These are phyloP conservation scores for Phytophthora quininea DNA, from an alignment of 352 stramenopile genomes.

Conservation along the genomic window DNA sequence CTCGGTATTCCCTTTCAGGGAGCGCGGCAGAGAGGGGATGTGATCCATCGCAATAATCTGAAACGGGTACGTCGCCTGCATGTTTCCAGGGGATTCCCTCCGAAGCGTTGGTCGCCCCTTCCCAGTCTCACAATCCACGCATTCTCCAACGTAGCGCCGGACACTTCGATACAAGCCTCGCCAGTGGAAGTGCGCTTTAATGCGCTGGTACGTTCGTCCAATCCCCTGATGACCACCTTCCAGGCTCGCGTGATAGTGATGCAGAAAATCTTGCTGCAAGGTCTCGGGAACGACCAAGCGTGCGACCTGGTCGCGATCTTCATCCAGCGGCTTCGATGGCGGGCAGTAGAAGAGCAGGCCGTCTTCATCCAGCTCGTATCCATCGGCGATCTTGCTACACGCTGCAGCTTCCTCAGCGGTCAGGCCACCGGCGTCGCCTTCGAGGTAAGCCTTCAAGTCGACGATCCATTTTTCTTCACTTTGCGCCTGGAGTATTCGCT, in stretches of 20 bases:
- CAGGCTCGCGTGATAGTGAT: too few species aligned
- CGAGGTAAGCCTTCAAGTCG: neutral
- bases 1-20: constrained; percentile 23
- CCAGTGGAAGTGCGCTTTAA: neutral
- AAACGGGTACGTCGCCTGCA: constrained; percentile 20
- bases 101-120: constrained; percentile 9
- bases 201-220: too few species aligned
- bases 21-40: constrained; percentile 26
- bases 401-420: neutral
- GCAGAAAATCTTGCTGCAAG: too few species aligned
- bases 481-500: neutral
- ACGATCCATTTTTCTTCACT: constrained; percentile 2
- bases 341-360: neutral
- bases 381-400: neutral
- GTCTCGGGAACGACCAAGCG: neutral
- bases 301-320: neutral
- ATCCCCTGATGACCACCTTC: too few species aligned
- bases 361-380: neutral
- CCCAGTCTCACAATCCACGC: constrained; percentile 18
- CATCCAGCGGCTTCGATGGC: neutral
- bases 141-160: neutral
- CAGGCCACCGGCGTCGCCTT: neutral
- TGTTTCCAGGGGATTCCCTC: constrained; percentile 17
- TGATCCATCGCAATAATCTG: constrained; percentile 34
- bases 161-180: neutral